These are phyloP conservation scores for Sarocladium strictum DNA, from an alignment of 2,329 filamentous ascomycete genomes.

Conservation along the genomic window DNA sequence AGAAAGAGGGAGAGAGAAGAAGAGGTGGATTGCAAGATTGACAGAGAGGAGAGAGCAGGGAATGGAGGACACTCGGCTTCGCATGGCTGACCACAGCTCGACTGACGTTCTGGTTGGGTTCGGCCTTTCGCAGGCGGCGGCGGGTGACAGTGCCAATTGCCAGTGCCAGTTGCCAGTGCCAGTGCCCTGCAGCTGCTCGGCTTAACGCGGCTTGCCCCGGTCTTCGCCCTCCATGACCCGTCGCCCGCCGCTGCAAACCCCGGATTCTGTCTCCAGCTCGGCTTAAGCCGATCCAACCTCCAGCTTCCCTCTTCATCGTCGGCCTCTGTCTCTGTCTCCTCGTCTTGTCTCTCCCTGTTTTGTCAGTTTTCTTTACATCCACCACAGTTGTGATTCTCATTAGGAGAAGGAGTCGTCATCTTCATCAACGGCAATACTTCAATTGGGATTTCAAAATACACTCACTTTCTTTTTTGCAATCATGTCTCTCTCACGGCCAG, in stretches of 20 bases:
- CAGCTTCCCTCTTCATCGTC: conserved; percentile 1
- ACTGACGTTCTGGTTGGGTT: not conserved
- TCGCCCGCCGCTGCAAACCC: conserved; percentile 7
- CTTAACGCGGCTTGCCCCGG: conserved; percentile 40
- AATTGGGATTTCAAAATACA: not conserved
- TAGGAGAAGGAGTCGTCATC: too few species aligned
- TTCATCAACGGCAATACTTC: too few species aligned
- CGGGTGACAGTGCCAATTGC: too few species aligned
- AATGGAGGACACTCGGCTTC: not conserved
- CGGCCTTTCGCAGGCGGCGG: too few species aligned
- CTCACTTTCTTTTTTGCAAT: not conserved
- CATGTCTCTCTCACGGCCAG: conserved; percentile 44
- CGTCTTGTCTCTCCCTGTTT: not conserved
- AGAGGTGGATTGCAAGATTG: too few species aligned
- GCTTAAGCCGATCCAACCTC: conserved; percentile 12
- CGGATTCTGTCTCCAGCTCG: conserved; percentile 12
- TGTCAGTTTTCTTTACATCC: not conserved
- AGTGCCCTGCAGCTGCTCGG: conserved; percentile 20
- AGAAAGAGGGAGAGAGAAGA: not conserved
- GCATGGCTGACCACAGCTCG: too few species aligned
- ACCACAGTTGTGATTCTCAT: not conserved
- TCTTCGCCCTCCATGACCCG: conserved; percentile 11
- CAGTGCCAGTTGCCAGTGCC: conserved; percentile 10
- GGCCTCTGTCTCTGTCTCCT: not conserved
- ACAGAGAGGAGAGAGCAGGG: not conserved